Conservation (phyloP, 2,329 filamentous ascomycete genomes). For the Colletotrichum lindemuthianum region DNA sequence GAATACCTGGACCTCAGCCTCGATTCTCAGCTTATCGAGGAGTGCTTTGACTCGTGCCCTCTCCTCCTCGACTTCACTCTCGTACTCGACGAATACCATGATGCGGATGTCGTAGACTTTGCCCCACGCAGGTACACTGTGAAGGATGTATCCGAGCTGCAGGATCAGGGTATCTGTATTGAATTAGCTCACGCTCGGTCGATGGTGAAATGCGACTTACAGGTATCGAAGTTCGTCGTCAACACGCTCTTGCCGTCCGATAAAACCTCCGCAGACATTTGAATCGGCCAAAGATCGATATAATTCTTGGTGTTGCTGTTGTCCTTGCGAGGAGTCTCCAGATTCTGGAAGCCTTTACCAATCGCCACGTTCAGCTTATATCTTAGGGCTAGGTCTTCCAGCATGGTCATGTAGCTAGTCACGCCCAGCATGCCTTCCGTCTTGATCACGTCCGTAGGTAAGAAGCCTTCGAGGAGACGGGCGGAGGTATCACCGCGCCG, state of each 20-base stretch:
- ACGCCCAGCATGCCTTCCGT: slow-evolving; percentile 75
- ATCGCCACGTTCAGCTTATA: slow-evolving; percentile 87
- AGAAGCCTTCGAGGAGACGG: slow-evolving; percentile 63
- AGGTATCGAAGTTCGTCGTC: slow-evolving; percentile 92
- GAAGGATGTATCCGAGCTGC: slow-evolving; percentile 85
- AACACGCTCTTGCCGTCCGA: slow-evolving; percentile 74
- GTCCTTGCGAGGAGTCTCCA: slow-evolving; percentile 75
- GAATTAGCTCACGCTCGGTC: neutral
- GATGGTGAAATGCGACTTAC: slow-evolving; percentile 55
- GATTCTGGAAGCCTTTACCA: slow-evolving; percentile 80
- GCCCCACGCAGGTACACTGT: slow-evolving; percentile 84
- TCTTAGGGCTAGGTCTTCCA: slow-evolving; percentile 82
- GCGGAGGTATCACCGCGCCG: slow-evolving; percentile 65
- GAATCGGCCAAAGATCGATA: slow-evolving; percentile 91
- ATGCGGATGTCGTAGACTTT: slow-evolving; percentile 78
- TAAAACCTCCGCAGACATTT: slow-evolving; percentile 87
- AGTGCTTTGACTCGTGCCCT: slow-evolving; percentile 75
- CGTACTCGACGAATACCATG: slow-evolving; percentile 89
- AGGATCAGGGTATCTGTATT: slow-evolving; percentile 77
- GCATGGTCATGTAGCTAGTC: slow-evolving; percentile 80
- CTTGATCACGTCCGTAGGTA: slow-evolving; percentile 77
- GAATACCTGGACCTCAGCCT: slow-evolving; percentile 82
- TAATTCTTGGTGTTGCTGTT: slow-evolving; percentile 74
- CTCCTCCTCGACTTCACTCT: slow-evolving; percentile 84
- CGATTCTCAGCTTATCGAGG: slow-evolving; percentile 82